Conservation (phyloP, 345 rosid genomes). For the Bruguiera gymnorhiza region DNA sequence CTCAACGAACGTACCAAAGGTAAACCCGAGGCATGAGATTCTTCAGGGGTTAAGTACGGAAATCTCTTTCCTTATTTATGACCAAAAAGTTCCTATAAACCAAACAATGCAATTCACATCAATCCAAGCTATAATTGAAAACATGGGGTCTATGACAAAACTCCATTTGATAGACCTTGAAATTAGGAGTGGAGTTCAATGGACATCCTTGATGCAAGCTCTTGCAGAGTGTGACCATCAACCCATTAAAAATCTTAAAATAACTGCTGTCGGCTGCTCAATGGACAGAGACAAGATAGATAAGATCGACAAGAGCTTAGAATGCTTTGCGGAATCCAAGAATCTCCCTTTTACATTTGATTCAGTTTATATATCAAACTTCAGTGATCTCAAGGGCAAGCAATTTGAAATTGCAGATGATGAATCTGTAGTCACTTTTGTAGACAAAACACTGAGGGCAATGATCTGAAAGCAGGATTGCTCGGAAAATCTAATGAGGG, state of each 20-base stretch:
- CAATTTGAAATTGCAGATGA: slow-evolving; percentile 28
- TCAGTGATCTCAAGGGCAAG: slow-evolving; percentile 32
- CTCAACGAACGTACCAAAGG: background rate
- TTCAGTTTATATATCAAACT: slow-evolving; percentile 18
- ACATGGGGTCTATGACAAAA: slow-evolving; percentile 27
- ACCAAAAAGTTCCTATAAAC: slow-evolving; percentile 33
- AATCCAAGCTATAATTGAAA: slow-evolving; percentile 44
- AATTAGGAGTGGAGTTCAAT: slow-evolving; percentile 52
- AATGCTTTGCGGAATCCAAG: slow-evolving; percentile 36
- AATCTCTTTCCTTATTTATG: slow-evolving; percentile 8
- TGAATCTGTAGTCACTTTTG: slow-evolving; percentile 37
- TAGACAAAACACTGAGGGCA: slow-evolving; percentile 28
- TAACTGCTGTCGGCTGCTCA: slow-evolving; percentile 33
- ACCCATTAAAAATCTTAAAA: slow-evolving; percentile 35
- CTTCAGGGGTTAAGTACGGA: slow-evolving; percentile 19
- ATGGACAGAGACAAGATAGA: slow-evolving; percentile 12
- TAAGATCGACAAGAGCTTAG: slow-evolving; percentile 34
- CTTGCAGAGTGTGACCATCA: slow-evolving; percentile 24
- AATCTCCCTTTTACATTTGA: slow-evolving; percentile 42
- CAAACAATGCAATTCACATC: slow-evolving; percentile 40
- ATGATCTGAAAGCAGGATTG: slow-evolving; percentile 30
- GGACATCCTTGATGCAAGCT: slow-evolving; percentile 51
- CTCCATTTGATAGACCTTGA: slow-evolving; percentile 51
- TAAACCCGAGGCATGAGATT: background rate
- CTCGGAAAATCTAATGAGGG: slow-evolving; percentile 40